phyloP scores from a whole-genome alignment of 257 asterid species.

The Cruciata laevipes region DNA sequence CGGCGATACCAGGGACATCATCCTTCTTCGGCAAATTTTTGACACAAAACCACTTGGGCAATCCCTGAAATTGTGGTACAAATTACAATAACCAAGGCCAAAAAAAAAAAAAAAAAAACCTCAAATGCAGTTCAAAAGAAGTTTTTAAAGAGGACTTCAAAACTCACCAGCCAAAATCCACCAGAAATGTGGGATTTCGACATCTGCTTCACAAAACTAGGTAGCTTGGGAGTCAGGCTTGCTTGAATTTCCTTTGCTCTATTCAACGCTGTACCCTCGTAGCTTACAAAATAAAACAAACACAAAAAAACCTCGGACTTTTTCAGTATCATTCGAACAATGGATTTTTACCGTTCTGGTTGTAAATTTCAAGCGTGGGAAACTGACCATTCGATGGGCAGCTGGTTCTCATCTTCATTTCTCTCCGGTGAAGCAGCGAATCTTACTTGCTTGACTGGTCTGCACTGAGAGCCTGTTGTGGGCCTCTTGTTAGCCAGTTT shows the following conservation, averaged over 20 bases:
- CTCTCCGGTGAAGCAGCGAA: not conserved
- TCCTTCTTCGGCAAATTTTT: constrained; percentile 50
- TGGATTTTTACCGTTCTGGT: not conserved
- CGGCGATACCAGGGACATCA: constrained; percentile 2
- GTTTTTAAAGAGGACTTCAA: not conserved
- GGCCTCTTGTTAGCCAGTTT: constrained; percentile 10
- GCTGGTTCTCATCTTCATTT: not conserved
- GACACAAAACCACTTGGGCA: constrained; percentile 43
- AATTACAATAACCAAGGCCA: not conserved
- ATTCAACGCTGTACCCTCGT: constrained; percentile 20
- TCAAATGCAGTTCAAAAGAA: not conserved
- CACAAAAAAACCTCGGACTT: not conserved
- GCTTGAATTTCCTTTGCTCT: constrained; percentile 40
- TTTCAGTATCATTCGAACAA: not conserved
- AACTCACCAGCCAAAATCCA: constrained; percentile 58
- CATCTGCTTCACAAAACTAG: constrained; percentile 47
- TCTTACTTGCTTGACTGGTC: constrained; percentile 6
- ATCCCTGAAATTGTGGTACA: constrained; percentile 28
- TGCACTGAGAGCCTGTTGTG: not conserved
- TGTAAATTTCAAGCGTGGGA: not conserved
- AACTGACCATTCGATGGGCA: not conserved
- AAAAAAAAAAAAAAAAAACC: not conserved
- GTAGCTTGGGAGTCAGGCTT: constrained; percentile 30
- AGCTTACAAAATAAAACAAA: not conserved
- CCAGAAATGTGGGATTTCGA: constrained; percentile 49